A percentile compares a stretch with the other conserved stretches of the same genome.
phyloP scores from a whole-genome alignment of 108 stramenopile species.

The Fistulifera pelliculosa region DNA sequence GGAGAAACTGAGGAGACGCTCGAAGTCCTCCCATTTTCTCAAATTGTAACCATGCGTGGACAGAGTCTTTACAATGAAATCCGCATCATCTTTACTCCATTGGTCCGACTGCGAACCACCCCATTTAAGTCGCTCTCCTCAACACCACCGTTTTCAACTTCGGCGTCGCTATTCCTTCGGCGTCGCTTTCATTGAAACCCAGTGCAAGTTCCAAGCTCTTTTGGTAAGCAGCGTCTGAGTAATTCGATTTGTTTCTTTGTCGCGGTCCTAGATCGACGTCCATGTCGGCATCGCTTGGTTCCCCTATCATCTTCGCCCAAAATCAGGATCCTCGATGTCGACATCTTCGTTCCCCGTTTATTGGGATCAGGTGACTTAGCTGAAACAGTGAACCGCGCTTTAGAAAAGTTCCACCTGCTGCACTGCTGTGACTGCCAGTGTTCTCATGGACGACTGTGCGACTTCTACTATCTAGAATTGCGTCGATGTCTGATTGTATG shows the following conservation, averaged over 20 bases:
- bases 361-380: slow-evolving; percentile 29
- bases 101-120: slow-evolving; percentile 33
- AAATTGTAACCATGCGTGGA: slow-evolving; percentile 39
- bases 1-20: not conserved
- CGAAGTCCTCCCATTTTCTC: slow-evolving; percentile 35
- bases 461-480: slow-evolving; percentile 63
- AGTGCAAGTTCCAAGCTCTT: slow-evolving; percentile 25
- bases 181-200: slow-evolving; percentile 11
- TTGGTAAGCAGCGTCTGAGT: slow-evolving; percentile 43
- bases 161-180: slow-evolving; percentile 25
- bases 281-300: slow-evolving; percentile 40
- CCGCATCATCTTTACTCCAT: slow-evolving; percentile 48
- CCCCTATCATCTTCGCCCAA: slow-evolving; percentile 86
- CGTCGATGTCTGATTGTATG: slow-evolving; percentile 77
- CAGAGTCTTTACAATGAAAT: slow-evolving; percentile 35
- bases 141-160: slow-evolving; percentile 25
- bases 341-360: slow-evolving; percentile 27
- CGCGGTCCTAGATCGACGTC: slow-evolving; percentile 28
- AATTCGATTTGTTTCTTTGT: slow-evolving; percentile 40
- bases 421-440: slow-evolving; percentile 55
- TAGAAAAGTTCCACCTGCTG: slow-evolving; percentile 85
- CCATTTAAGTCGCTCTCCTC: slow-evolving; percentile 39
- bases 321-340: slow-evolving; percentile 89
- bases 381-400: slow-evolving; percentile 76
- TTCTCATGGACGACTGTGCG: slow-evolving; percentile 76